These are phyloP conservation scores for Ilex asprella DNA, from an alignment of 257 asterid species.

Conservation along the genomic window DNA sequence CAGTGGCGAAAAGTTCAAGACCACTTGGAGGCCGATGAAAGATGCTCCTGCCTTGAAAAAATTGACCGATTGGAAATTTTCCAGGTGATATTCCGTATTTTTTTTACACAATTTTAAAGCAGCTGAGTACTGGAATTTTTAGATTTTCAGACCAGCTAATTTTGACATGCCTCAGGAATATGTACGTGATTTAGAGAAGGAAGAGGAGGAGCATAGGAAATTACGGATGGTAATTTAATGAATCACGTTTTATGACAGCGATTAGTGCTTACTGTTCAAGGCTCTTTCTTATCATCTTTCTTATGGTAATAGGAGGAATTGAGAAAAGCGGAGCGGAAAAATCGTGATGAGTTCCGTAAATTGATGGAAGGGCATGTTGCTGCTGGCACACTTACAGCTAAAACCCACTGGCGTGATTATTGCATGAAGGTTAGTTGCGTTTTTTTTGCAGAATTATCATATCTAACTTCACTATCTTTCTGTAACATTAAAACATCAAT, in stretches of 20 bases:
- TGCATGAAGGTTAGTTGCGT: slow-evolving; percentile 52
- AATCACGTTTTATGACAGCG: slow-evolving; percentile 12
- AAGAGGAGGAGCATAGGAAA: slow-evolving; percentile 87
- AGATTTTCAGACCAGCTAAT: slow-evolving; percentile 13
- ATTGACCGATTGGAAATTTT: slow-evolving; percentile 83
- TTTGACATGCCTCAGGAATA: slow-evolving; percentile 64
- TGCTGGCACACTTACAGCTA: slow-evolving; percentile 58
- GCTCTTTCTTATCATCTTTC: slow-evolving; percentile 10
- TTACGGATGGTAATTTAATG: slow-evolving; percentile 48
- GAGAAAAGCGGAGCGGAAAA: slow-evolving; percentile 79
- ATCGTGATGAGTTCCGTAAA: slow-evolving; percentile 95
- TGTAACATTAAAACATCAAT: too few species aligned
- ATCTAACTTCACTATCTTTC: too few species aligned
- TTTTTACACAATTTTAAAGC: slow-evolving; percentile 2
- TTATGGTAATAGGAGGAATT: slow-evolving; percentile 57
- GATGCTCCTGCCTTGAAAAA: slow-evolving; percentile 90
- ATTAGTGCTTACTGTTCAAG: slow-evolving; percentile 3
- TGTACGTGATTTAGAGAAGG: slow-evolving; percentile 77
- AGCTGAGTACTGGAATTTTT: slow-evolving; percentile 10
- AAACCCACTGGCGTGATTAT: slow-evolving; percentile 86
- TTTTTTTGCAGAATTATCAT: neutral
- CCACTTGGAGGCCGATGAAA: slow-evolving; percentile 85
- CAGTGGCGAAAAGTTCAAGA: slow-evolving; percentile 97
- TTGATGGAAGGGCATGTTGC: slow-evolving; percentile 89
- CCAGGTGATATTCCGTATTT: slow-evolving; percentile 45